phyloP scores from a whole-genome alignment of 2,329 filamentous ascomycete species.

The Colletotrichum agaves region DNA sequence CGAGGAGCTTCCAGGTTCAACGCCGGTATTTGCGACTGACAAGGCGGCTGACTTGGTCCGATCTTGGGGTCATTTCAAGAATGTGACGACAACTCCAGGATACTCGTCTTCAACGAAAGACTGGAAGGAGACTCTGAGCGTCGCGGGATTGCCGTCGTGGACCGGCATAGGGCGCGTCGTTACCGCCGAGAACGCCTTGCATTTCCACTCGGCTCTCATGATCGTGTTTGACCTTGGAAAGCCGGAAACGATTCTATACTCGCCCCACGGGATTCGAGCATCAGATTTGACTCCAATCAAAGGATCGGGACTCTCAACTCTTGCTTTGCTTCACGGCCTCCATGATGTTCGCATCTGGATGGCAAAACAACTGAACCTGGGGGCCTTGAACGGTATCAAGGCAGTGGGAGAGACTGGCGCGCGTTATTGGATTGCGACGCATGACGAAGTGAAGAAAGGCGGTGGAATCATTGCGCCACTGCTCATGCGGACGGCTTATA shows the following conservation, averaged over 20 bases:
- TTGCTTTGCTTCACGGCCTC: constrained; percentile 72
- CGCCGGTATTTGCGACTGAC: constrained; percentile 69
- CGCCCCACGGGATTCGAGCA: constrained; percentile 33
- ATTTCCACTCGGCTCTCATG: constrained; percentile 71
- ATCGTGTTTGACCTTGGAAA: constrained; percentile 59
- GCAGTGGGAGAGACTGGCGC: constrained; percentile 63
- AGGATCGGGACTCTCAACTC: constrained; percentile 57
- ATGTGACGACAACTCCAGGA: constrained; percentile 60
- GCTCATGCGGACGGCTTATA: constrained; percentile 56
- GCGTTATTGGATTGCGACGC: constrained; percentile 73
- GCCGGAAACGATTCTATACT: constrained; percentile 38
- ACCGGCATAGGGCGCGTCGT: constrained; percentile 69
- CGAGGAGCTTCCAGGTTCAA: constrained; percentile 60
- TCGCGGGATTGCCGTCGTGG: constrained; percentile 63
- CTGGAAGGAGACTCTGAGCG: constrained; percentile 42
- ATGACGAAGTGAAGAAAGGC: constrained; percentile 72
- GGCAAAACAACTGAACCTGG: constrained; percentile 70
- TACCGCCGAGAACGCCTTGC: constrained; percentile 63
- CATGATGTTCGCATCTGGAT: constrained; percentile 66
- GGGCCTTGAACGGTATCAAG: constrained; percentile 69
- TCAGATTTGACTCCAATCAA: constrained; percentile 56
- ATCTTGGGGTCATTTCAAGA: constrained; percentile 69
- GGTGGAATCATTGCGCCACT: constrained; percentile 66
- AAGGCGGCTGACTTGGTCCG: constrained; percentile 67
- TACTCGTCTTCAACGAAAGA: constrained; percentile 48